phyloP scores from a whole-genome alignment of 2,329 filamentous ascomycete species.

The Neofusicoccum ribis region DNA sequence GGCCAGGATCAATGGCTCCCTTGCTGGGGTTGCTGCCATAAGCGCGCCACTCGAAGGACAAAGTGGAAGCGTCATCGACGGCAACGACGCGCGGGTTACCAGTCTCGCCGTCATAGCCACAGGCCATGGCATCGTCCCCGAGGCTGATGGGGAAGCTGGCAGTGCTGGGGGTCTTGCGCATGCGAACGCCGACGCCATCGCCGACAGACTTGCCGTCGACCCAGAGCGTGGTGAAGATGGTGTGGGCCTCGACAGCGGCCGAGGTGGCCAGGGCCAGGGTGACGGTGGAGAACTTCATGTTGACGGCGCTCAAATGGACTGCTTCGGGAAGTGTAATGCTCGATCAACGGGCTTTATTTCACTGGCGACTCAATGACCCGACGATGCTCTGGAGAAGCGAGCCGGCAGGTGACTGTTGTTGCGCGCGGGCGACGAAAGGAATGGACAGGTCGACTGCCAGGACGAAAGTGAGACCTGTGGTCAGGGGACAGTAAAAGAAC shows the following conservation, averaged over 20 bases:
- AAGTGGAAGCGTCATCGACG: conserved; percentile 51
- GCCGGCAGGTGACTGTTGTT: neutral
- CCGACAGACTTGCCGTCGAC: conserved; percentile 47
- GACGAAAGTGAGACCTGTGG: conserved; percentile 13
- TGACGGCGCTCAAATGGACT: neutral
- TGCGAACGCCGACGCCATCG: conserved; percentile 70
- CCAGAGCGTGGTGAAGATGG: conserved; percentile 37
- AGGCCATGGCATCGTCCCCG: conserved; percentile 65
- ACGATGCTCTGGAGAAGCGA: neutral
- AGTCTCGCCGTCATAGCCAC: conserved; percentile 58
- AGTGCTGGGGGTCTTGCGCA: conserved; percentile 55
- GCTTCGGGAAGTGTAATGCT: neutral
- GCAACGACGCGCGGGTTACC: conserved; percentile 51
- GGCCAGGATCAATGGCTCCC: conserved; percentile 60
- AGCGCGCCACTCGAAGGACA: conserved; percentile 68
- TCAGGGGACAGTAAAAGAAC: conserved; percentile 18
- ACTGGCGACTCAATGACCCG: neutral
- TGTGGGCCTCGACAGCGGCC: conserved; percentile 30
- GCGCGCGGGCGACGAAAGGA: neutral
- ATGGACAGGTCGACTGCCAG: conserved; percentile 21
- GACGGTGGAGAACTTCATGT: conserved; percentile 12
- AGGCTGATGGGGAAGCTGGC: conserved; percentile 62
- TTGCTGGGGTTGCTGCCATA: conserved; percentile 58
- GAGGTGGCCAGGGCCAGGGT: conserved; percentile 6
- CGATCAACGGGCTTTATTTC: neutral